These are phyloP conservation scores for Saprolegnia diclina DNA, from an alignment of 352 stramenopile genomes.

Conservation along the genomic window DNA sequence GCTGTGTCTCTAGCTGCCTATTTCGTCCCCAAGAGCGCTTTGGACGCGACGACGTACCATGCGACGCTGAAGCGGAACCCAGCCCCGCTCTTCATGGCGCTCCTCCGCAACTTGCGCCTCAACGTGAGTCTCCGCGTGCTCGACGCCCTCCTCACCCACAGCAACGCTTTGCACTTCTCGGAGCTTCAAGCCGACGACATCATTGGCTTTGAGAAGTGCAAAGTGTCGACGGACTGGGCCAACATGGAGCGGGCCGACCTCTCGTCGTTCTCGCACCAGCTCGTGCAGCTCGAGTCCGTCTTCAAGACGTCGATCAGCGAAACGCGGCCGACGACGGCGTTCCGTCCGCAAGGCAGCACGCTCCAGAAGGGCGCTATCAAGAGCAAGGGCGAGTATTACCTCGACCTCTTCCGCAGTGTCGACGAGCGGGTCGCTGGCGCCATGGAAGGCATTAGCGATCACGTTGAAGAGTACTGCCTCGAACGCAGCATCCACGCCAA, in stretches of 20 bases:
- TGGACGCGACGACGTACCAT: conserved; percentile 34
- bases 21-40: not conserved
- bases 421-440: conserved; percentile 21
- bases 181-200: conserved; percentile 16
- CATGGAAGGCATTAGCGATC: conserved; percentile 20
- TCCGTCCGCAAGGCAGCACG: not conserved
- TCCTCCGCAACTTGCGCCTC: conserved; percentile 37
- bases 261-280: conserved; percentile 24
- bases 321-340: not conserved
- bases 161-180: conserved; percentile 13
- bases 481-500: conserved; percentile 18
- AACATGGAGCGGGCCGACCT: conserved; percentile 19
- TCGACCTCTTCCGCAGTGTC: conserved; percentile 23
- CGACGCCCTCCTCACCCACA: not conserved
- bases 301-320: conserved; percentile 3
- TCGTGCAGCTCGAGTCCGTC: conserved; percentile 23
- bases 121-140: conserved; percentile 3
- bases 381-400: conserved; percentile 24
- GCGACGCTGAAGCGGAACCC: conserved; percentile 48
- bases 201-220: conserved; percentile 21
- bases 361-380: not conserved
- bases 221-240: conserved; percentile 4
- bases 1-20: conserved; percentile 15
- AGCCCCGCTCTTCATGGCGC: conserved; percentile 46
- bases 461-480: conserved; percentile 25